These are phyloP conservation scores for Cenchrus purpureus DNA, from an alignment of 176 grass and related monocot genomes.

Conservation along the genomic window DNA sequence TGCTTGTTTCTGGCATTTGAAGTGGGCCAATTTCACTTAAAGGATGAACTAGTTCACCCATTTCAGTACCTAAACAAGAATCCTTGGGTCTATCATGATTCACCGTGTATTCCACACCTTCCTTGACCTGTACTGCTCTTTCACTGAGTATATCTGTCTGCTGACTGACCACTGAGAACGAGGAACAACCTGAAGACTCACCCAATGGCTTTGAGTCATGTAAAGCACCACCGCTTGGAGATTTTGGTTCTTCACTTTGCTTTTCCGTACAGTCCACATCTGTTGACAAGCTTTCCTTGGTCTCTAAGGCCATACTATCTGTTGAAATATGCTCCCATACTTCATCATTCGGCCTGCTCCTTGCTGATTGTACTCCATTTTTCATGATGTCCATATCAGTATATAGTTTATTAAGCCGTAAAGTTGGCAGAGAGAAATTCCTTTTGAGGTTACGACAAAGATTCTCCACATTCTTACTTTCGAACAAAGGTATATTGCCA, in stretches of 20 bases:
- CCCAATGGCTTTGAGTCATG: conserved; percentile 27
- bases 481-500: conserved; percentile 35
- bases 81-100: conserved; percentile 31
- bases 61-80: conserved; percentile 34
- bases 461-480: conserved; percentile 27
- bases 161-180: conserved; percentile 7
- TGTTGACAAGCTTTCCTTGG: conserved; percentile 39
- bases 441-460: conserved; percentile 57
- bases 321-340: conserved; percentile 38
- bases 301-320: conserved; percentile 32
- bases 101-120: background rate
- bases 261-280: conserved; percentile 20
- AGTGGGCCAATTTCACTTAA: conserved; percentile 25
- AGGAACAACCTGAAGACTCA: conserved; percentile 36
- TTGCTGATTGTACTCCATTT: conserved; percentile 35
- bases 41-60: conserved; percentile 36
- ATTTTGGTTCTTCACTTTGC: conserved; percentile 37
- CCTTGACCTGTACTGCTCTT: background rate
- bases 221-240: conserved; percentile 8
- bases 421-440: conserved; percentile 64
- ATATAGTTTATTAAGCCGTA: conserved; percentile 46
- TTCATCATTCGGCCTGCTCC: conserved; percentile 39
- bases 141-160: conserved; percentile 27
- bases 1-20: conserved; percentile 48
- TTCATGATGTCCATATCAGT: conserved; percentile 48